Conservation (phyloP, 306 rosid species). For the Ormosia semicastrata region DNA sequence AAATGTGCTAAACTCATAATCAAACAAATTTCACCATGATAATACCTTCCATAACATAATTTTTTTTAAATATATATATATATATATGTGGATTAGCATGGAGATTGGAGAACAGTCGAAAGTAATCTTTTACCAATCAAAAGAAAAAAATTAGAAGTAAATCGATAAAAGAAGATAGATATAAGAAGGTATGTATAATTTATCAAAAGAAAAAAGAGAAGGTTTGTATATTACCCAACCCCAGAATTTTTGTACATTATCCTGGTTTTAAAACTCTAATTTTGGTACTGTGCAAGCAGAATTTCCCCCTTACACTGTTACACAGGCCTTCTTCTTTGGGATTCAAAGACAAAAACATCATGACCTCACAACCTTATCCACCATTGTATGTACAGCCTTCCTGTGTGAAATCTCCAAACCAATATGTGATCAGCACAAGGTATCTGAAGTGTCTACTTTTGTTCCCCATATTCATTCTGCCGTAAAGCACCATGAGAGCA, state of each 20-base stretch:
- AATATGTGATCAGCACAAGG: not conserved
- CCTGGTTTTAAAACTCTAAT: not conserved
- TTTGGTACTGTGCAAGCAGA: constrained; percentile 4
- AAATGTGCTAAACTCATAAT: constrained; percentile 19
- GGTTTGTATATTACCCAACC: not conserved
- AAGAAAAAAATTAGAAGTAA: too few relatives aligned
- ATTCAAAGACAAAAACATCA: constrained; percentile 9
- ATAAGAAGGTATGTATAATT: not conserved
- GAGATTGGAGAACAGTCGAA: too few relatives aligned
- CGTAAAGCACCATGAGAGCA: not conserved
- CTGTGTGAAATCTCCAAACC: not conserved
- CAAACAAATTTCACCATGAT: not conserved
- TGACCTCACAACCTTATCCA: not conserved
- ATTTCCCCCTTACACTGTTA: not conserved
- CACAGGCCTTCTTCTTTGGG: not conserved
- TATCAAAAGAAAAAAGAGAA: not conserved
- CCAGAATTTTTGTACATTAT: not conserved
- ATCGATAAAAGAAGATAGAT: too few relatives aligned
- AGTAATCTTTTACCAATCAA: too few relatives aligned
- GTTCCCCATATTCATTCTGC: constrained; percentile 10
- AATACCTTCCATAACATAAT: not conserved
- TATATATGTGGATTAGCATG: too few relatives aligned
- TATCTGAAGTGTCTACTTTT: not conserved
- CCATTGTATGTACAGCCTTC: not conserved
- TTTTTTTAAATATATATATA: too few relatives aligned